Evolutionary conservation across 352 stramenopile species (phyloP), one percentile per base, ranked within the genome.

Genomic region (Pythium periplocum): DNA sequence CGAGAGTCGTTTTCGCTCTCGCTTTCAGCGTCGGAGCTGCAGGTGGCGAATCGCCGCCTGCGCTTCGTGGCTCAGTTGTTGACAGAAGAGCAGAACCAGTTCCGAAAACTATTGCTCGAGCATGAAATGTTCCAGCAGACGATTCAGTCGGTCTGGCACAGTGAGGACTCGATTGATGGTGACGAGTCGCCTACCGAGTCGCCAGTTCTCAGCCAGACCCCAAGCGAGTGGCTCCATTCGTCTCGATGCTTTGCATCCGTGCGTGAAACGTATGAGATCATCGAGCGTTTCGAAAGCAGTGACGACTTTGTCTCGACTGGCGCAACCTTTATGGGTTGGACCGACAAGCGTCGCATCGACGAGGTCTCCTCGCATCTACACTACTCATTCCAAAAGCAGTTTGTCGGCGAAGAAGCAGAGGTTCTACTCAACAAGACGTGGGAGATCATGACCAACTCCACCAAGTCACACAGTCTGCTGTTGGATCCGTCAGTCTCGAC

Each of bases 211-310:
- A 5, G 48, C 45, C 33, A 48, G 9, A 75, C 36, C 36, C 63
- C 32, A 75, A 64, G 33, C 26, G 59, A 62, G 26, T 61, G 43
- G 53, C 40, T 66, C 34, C 44, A 57, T n/a, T 48, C 55, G 4
- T 44, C 60, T 12, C 49, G 51, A 10, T 62, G 60, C 46, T 68
- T 86, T 51, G 71, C 68, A n/a, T 64, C 83, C 45, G 59, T 88
- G 17, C 75, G 69, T 11, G 73, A 88, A 45, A 78, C 71, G 35
- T 80, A 80, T 50, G 66, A 78, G 39, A 60, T 69, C n/a, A 82
- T 86, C 38, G 62, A 57, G 26, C 55, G 36, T 2, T 68, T 62
- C 45, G 54, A 68, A 10, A 12, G 34, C 40, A 57, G 40, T 42
- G 49, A 45, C 12, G 17, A 51, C 30, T 59, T 44, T 48, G 51